Conservation (phyloP, 2,329 filamentous ascomycete species). For the Colletotrichum sansevieriae region DNA sequence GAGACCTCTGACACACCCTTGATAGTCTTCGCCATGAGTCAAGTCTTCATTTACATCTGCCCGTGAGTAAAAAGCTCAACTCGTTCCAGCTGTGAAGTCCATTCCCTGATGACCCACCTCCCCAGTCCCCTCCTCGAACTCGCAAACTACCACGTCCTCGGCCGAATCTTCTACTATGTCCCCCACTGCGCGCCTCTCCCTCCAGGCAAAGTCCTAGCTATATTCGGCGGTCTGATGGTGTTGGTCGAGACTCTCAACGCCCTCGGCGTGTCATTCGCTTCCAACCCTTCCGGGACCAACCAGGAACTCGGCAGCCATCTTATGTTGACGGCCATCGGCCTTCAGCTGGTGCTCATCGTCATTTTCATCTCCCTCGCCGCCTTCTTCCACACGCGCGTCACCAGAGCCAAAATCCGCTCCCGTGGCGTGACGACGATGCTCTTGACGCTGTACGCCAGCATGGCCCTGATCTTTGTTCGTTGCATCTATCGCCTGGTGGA, state of each 20-base stretch:
- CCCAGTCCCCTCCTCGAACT: slow-evolving; percentile 71
- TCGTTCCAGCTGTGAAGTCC: not conserved
- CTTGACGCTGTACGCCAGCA: slow-evolving; percentile 57
- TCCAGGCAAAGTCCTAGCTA: slow-evolving; percentile 58
- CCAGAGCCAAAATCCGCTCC: slow-evolving; percentile 37
- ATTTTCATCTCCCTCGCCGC: slow-evolving; percentile 59
- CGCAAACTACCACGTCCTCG: slow-evolving; percentile 74
- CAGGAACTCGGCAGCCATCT: slow-evolving; percentile 54
- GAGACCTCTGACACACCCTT: slow-evolving; percentile 44
- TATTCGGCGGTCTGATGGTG: slow-evolving; percentile 60
- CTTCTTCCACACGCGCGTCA: slow-evolving; percentile 59
- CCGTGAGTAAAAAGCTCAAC: slow-evolving; percentile 50
- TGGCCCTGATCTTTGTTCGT: slow-evolving; percentile 59
- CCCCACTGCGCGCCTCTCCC: slow-evolving; percentile 70
- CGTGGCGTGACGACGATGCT: slow-evolving; percentile 47
- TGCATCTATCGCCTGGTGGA: slow-evolving; percentile 64
- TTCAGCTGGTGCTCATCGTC: slow-evolving; percentile 63
- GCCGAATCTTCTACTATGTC: slow-evolving; percentile 72
- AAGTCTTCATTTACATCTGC: slow-evolving; percentile 52
- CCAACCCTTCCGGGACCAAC: slow-evolving; percentile 52
- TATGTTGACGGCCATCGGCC: slow-evolving; percentile 55
- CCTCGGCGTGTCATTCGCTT: slow-evolving; percentile 55
- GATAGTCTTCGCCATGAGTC: slow-evolving; percentile 60
- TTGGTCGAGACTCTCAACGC: slow-evolving; percentile 62
- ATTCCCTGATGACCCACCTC: not conserved